Evolutionary conservation across 495 filamentous ascomycete species (phyloP).

Genomic region (Lophiotrema nucula): DNA sequence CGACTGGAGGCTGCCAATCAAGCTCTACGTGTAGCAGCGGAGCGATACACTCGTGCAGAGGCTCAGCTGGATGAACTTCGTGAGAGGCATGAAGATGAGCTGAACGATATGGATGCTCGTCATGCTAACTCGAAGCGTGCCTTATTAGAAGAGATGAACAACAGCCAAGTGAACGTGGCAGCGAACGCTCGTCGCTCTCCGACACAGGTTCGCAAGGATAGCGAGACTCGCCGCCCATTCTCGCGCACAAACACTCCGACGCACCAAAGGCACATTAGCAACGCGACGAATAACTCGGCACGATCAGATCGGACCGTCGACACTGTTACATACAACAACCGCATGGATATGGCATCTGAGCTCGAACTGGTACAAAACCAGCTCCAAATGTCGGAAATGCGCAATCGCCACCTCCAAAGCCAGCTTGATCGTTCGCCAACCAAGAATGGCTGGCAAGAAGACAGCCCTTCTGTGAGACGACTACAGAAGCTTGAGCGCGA

Average conservation of each 20-base stretch:
- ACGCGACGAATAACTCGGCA: slow-evolving; percentile 72
- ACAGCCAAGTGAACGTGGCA: slow-evolving; percentile 70
- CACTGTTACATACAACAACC: slow-evolving; percentile 81
- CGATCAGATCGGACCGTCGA: slow-evolving; percentile 89
- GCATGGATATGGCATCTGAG: slow-evolving; percentile 88
- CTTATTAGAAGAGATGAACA: slow-evolving; percentile 81
- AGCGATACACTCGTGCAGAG: slow-evolving; percentile 80
- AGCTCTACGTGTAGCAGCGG: slow-evolving; percentile 79
- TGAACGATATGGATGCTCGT: slow-evolving; percentile 68
- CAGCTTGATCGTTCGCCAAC: slow-evolving; percentile 69
- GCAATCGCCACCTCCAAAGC: slow-evolving; percentile 88
- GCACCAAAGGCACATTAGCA: slow-evolving; percentile 71
- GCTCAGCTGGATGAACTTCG: slow-evolving; percentile 78
- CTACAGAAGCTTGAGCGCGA: slow-evolving; percentile 90
- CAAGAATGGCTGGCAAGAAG: slow-evolving; percentile 66
- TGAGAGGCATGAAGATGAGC: slow-evolving; percentile 65
- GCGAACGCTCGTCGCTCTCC: slow-evolving; percentile 66
- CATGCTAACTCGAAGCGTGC: slow-evolving; percentile 71
- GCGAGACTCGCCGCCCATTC: slow-evolving; percentile 61
- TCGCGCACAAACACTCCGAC: slow-evolving; percentile 57
- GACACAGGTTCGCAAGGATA: slow-evolving; percentile 68
- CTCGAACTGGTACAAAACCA: slow-evolving; percentile 92
- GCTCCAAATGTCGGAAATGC: slow-evolving; percentile 92
- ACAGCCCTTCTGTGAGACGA: slow-evolving; percentile 78
- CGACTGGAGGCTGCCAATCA: slow-evolving; percentile 86